These are phyloP conservation scores for Colletotrichum tamarilloi DNA, from an alignment of 2,329 filamentous ascomycete species.

Conservation along the genomic window DNA sequence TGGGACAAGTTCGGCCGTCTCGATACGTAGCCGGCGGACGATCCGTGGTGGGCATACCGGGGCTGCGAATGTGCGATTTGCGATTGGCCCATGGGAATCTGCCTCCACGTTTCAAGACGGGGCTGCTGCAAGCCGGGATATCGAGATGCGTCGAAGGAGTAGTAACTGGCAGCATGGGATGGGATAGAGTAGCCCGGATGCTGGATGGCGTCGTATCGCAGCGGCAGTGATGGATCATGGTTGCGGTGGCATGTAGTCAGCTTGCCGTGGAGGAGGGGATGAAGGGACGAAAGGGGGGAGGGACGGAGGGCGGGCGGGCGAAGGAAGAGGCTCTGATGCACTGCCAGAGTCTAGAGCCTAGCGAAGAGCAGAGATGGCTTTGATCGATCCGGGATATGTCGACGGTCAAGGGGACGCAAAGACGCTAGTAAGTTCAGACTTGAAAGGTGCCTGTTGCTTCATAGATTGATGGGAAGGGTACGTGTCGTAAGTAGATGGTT, in stretches of 20 bases:
- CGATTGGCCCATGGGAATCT: conserved; percentile 30
- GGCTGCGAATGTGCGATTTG: conserved; percentile 11
- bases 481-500: conserved; percentile 17
- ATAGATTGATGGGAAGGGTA: conserved; percentile 12
- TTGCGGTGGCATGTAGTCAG: background rate
- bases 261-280: background rate
- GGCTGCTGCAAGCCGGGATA: conserved; percentile 31
- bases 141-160: conserved; percentile 26
- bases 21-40: conserved; percentile 14
- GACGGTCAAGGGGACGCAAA: background rate
- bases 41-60: conserved; percentile 5
- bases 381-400: conserved; percentile 14
- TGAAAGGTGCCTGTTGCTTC: background rate
- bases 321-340: background rate
- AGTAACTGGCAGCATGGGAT: conserved; percentile 25
- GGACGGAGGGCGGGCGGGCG: background rate
- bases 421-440: background rate
- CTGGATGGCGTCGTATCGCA: conserved; percentile 20
- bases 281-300: background rate
- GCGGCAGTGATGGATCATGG: conserved; percentile 13
- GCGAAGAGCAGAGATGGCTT: background rate
- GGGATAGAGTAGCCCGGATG: conserved; percentile 13
- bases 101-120: conserved; percentile 33
- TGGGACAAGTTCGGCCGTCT: conserved; percentile 23
- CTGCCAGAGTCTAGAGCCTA: background rate